Percentiles rank a stretch among this genome's conserved stretches.
These are phyloP conservation scores for Trichoderma lentiforme DNA, from an alignment of 2,329 filamentous ascomycete genomes.

Conservation along the genomic window DNA sequence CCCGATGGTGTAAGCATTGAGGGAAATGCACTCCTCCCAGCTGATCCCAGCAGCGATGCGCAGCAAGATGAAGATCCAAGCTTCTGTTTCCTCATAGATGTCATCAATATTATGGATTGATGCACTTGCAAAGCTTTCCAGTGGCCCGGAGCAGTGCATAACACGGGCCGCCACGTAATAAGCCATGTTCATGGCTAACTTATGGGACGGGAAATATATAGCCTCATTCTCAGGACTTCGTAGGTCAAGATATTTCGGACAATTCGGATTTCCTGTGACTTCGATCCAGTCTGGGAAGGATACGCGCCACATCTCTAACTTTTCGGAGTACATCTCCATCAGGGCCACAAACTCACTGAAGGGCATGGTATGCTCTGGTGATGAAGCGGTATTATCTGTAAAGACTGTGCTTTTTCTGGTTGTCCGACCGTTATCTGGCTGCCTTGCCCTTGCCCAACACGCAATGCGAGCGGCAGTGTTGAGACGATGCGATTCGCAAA, in stretches of 20 bases:
- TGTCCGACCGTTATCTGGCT: background rate
- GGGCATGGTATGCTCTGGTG: background rate
- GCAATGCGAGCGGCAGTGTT: slow-evolving; percentile 1
- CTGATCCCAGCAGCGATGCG: background rate
- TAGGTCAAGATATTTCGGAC: background rate
- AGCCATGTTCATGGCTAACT: background rate
- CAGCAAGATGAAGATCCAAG: background rate
- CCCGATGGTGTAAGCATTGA: background rate
- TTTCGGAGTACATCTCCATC: background rate
- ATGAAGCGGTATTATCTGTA: background rate
- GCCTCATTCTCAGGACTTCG: background rate
- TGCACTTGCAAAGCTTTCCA: background rate
- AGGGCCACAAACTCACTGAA: background rate
- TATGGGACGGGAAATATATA: background rate
- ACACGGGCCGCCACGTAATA: background rate
- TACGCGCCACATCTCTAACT: background rate
- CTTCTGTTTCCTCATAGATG: background rate
- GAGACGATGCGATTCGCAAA: background rate
- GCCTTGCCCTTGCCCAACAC: background rate
- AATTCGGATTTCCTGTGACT: background rate
- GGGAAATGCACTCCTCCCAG: background rate
- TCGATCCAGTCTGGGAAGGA: background rate
- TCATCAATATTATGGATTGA: background rate
- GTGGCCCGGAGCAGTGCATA: background rate
- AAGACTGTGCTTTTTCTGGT: background rate